A percentile compares a stretch with the other conserved stretches of the same genome.
Evolutionary conservation across 2,329 filamentous ascomycete genomes (phyloP).

Genomic region (Microdochium nivale): DNA sequence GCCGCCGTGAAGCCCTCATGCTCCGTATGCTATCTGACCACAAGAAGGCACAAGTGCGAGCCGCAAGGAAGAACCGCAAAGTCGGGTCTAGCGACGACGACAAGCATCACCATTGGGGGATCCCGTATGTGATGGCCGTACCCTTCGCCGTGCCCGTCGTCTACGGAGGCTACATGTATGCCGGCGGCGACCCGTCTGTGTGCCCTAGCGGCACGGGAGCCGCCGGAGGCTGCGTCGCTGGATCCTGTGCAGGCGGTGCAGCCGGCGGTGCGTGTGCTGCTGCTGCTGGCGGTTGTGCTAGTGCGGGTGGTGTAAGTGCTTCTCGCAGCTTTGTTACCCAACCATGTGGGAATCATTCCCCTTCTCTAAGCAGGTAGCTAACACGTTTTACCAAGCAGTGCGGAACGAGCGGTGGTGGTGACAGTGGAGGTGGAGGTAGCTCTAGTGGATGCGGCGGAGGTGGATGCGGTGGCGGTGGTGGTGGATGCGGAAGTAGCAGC

Average conservation of each 20-base stretch:
- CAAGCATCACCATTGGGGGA: conserved; percentile 43
- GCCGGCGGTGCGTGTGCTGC: conserved; percentile 31
- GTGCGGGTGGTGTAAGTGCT: conserved; percentile 20
- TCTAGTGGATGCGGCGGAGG: conserved; percentile 33
- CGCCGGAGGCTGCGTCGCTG: conserved; percentile 32
- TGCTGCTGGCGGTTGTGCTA: conserved; percentile 16
- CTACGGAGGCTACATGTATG: conserved; percentile 36
- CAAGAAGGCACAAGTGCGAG: conserved; percentile 39
- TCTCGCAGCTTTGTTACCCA: background rate
- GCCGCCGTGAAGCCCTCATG: conserved; percentile 24
- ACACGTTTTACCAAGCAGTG: background rate
- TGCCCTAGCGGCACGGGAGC: conserved; percentile 23
- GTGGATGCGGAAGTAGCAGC: conserved; percentile 14
- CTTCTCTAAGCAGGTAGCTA: background rate
- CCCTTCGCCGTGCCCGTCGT: conserved; percentile 32
- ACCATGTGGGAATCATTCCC: background rate
- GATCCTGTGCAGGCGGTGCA: conserved; percentile 35
- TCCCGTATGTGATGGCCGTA: conserved; percentile 38
- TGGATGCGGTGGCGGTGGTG: conserved; percentile 22
- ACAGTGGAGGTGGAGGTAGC: conserved; percentile 32
- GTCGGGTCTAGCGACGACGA: conserved; percentile 40
- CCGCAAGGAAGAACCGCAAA: conserved; percentile 37
- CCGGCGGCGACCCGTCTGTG: conserved; percentile 30
- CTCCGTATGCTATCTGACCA: conserved; percentile 45
- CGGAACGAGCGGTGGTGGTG: background rate